Evolutionary conservation across 306 rosid species (phyloP).

Genomic region (Morella rubra): DNA sequence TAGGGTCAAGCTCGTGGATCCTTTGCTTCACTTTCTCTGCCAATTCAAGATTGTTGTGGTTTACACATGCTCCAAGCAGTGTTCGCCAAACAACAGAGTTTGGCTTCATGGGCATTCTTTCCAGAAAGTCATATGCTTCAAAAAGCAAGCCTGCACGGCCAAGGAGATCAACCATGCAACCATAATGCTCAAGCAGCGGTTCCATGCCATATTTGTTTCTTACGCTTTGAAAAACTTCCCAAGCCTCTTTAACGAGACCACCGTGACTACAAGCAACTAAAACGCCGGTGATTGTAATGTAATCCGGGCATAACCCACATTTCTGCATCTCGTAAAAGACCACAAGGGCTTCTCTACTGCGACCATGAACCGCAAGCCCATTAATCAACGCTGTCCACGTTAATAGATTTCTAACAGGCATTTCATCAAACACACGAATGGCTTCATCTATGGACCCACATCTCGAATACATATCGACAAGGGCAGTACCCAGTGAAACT

Average conservation of each 20-base stretch:
- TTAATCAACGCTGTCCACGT: slow-evolving; percentile 55
- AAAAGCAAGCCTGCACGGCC: slow-evolving; percentile 55
- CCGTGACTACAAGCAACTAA: slow-evolving; percentile 70
- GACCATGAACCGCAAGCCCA: slow-evolving; percentile 59
- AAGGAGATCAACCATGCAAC: slow-evolving; percentile 64
- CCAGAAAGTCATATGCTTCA: slow-evolving; percentile 58
- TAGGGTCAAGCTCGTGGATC: slow-evolving; percentile 48
- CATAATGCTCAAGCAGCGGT: slow-evolving; percentile 59
- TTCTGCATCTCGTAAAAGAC: slow-evolving; percentile 43
- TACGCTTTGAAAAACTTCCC: slow-evolving; percentile 43
- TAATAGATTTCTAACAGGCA: slow-evolving; percentile 44
- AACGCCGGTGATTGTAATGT: slow-evolving; percentile 30
- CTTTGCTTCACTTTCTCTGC: slow-evolving; percentile 53
- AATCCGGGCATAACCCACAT: slow-evolving; percentile 50
- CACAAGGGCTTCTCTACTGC: slow-evolving; percentile 44
- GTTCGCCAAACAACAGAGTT: slow-evolving; percentile 66
- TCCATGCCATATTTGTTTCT: slow-evolving; percentile 31
- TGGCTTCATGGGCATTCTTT: slow-evolving; percentile 48
- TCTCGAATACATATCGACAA: slow-evolving; percentile 59
- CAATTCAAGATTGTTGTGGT: slow-evolving; percentile 42
- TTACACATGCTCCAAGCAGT: slow-evolving; percentile 63
- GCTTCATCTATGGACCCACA: slow-evolving; percentile 58
- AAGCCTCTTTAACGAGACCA: slow-evolving; percentile 58
- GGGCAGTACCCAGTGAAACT: slow-evolving; percentile 58
- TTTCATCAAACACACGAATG: slow-evolving; percentile 45